Evolutionary conservation across 352 stramenopile species (phyloP).

Genomic region (Pythium aphanidermatum): DNA sequence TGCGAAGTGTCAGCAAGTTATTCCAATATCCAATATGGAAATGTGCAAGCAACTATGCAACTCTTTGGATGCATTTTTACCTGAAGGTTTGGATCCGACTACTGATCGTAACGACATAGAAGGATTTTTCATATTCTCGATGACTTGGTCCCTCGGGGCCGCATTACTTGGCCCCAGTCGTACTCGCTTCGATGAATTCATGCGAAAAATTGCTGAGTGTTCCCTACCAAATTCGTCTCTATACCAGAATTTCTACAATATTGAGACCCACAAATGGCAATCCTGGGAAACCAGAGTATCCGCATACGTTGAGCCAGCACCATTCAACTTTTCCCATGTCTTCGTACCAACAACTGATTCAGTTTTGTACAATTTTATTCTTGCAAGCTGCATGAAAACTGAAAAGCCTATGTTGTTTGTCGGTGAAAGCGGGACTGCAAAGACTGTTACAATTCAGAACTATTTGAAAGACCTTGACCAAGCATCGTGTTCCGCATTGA

Average conservation of each 20-base stretch:
- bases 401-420: conserved; percentile 92
- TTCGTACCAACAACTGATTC: conserved; percentile 95
- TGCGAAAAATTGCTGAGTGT: conserved; percentile 82
- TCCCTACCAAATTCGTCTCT: conserved; percentile 71
- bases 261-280: conserved; percentile 88
- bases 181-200: conserved; percentile 86
- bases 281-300: conserved; percentile 82
- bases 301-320: conserved; percentile 87
- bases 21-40: conserved; percentile 92
- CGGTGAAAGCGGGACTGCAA: conserved; percentile 92
- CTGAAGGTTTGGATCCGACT: conserved; percentile 39
- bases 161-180: conserved; percentile 77
- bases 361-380: conserved; percentile 91
- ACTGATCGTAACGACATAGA: conserved; percentile 71
- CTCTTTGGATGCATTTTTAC: conserved; percentile 87
- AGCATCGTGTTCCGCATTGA: conserved; percentile 60
- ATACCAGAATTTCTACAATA: conserved; percentile 90
- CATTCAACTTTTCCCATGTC: conserved; percentile 94
- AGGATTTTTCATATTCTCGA: conserved; percentile 90
- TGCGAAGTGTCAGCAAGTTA: conserved; percentile 89
- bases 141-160: conserved; percentile 91
- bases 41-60: conserved; percentile 95
- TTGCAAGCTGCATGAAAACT: conserved; percentile 82
- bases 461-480: conserved; percentile 85
- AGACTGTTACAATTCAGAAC: conserved; percentile 94